Conservation (phyloP, 768 basidiomycete species). For the Suillus luteus region DNA sequence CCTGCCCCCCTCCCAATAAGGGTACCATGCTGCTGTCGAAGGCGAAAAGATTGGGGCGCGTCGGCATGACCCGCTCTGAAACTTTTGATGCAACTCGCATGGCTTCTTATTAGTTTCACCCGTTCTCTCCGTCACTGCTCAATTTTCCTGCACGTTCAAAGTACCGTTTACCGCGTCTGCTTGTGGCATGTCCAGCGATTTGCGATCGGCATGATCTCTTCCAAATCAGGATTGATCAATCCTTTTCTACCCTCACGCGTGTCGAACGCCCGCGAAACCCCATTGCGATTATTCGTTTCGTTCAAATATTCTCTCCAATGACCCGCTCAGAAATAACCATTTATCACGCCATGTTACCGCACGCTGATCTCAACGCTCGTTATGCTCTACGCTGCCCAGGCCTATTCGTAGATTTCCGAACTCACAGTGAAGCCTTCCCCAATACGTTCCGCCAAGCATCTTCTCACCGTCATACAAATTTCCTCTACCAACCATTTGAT, state of each 20-base stretch:
- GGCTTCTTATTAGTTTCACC: conserved; percentile 40
- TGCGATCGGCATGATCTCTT: conserved; percentile 15
- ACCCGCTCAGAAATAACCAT: conserved; percentile 16
- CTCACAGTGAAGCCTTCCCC: conserved; percentile 12
- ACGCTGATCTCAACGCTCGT: conserved; percentile 18
- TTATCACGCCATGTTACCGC: conserved; percentile 19
- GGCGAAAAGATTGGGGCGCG: conserved; percentile 55
- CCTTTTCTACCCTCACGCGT: conserved; percentile 9
- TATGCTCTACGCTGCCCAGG: conserved; percentile 18
- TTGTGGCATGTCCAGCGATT: conserved; percentile 4
- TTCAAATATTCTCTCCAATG: conserved; percentile 16
- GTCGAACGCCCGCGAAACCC: conserved; percentile 7
- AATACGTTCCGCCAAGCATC: conserved; percentile 21
- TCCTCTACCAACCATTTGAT: conserved; percentile 24
- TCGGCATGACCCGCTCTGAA: conserved; percentile 59
- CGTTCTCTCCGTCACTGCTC: background rate
- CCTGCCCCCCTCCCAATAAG: conserved; percentile 81
- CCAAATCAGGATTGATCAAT: background rate
- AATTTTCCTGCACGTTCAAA: conserved; percentile 3
- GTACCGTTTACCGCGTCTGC: conserved; percentile 7
- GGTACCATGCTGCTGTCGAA: conserved; percentile 44
- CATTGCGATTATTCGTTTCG: conserved; percentile 11
- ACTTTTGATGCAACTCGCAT: conserved; percentile 68
- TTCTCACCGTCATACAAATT: conserved; percentile 21
- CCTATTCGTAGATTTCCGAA: conserved; percentile 15